A percentile compares a stretch with the other conserved stretches of the same genome.
phyloP scores from a whole-genome alignment of 2,329 filamentous ascomycete genomes.

The Lachnellula willkommii region DNA sequence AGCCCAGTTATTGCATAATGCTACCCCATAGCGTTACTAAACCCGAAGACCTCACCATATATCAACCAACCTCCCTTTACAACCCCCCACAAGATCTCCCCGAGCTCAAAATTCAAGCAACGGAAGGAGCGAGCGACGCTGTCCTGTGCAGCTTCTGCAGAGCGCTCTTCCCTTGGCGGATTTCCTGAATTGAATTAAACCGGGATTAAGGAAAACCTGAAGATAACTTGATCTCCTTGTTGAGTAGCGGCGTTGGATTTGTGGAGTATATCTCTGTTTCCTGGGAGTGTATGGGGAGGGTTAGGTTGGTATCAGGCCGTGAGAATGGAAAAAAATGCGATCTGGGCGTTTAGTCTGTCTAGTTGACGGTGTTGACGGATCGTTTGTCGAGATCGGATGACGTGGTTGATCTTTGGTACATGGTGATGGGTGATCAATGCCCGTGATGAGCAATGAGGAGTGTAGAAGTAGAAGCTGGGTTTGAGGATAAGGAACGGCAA shows the following conservation, averaged over 20 bases:
- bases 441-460: too few relatives aligned
- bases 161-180: slow-evolving; percentile 15
- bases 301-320: neutral
- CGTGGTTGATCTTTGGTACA: neutral
- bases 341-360: neutral
- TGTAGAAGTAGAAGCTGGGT: too few relatives aligned
- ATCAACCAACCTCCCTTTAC: neutral
- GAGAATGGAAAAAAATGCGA: neutral
- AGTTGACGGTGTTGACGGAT: neutral
- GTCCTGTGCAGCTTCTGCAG: neutral
- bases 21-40: too few relatives aligned
- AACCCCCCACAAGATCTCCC: slow-evolving; percentile 1
- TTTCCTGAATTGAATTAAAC: neutral
- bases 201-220: neutral
- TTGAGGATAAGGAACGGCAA: neutral
- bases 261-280: neutral
- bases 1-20: too few relatives aligned
- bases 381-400: neutral
- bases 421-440: too few relatives aligned
- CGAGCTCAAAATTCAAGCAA: slow-evolving; percentile 3
- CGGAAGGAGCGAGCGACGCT: neutral
- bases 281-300: neutral
- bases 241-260: neutral
- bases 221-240: neutral
- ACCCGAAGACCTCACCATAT: neutral